Evolutionary conservation across 2,329 filamentous ascomycete genomes (phyloP), one percentile per base, ranked within the genome.

Genomic region (Calonectria hongkongensis): DNA sequence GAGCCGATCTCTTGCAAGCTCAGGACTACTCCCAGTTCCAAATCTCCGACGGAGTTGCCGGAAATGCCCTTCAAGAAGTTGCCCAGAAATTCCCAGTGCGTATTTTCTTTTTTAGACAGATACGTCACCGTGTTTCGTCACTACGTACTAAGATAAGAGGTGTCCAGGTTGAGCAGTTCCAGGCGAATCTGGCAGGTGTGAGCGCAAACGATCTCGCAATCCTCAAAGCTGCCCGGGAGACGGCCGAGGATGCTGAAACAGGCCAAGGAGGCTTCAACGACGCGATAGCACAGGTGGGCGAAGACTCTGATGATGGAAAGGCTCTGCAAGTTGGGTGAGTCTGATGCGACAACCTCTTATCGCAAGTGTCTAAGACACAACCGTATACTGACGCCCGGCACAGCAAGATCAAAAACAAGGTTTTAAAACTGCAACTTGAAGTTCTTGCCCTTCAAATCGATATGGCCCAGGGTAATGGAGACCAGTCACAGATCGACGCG

Each of bases 391-490:
- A 71, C 43, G 36, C 27, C 16, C 21, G 4, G 2, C 41, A 51
- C 33, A 75, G 71, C 77, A 91, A 91, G 84, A 91, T 87, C 78
- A 90, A 91, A 86, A 91, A 91, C 84, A 91, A 91, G 84, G 88
- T 91, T 28, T 82, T 91, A 66, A 91, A 91, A 84, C 82, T 91
- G 62, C 85, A 87, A 82, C 86, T 90, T 18, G 86, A 89, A 78
- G 86, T 88, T 3, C 78, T 90, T 70, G 83, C 84, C 56, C 84
- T 91, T 48, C 82, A 88, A 81, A 88, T 90, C 66, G 81, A 90
- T 79, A 83, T 85, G 72, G 89, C 89, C 0, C 86, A 90, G 79
- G 84, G 87, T 64, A 79, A 81, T 39, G 83, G 86, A 75, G 85
- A 85, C 45, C 79, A 84, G 33, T 84, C 72, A 47, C 84, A 88